These are phyloP conservation scores for Diutina neorugosa DNA, from an alignment of 1,139 yeast genomes.

Conservation along the genomic window DNA sequence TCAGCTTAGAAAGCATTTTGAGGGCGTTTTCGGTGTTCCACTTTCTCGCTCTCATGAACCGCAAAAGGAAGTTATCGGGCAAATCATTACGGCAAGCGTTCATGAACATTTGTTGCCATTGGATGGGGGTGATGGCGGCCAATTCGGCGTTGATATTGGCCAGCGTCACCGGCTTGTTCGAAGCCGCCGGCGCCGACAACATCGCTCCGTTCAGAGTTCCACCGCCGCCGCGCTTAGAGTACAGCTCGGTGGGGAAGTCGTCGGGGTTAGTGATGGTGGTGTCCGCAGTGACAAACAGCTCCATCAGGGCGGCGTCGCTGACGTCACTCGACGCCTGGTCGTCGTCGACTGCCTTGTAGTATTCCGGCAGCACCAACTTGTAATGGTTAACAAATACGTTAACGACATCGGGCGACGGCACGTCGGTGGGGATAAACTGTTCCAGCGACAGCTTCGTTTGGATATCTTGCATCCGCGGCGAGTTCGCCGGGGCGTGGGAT, in stretches of 20 bases:
- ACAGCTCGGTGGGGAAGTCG: not conserved
- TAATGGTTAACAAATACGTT: slow-evolving; percentile 7
- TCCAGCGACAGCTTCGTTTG: slow-evolving; percentile 20
- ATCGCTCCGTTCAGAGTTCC: not conserved
- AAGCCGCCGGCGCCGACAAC: slow-evolving; percentile 1
- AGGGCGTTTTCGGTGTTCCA: slow-evolving; percentile 56
- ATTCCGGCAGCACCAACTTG: slow-evolving; percentile 12
- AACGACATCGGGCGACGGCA: slow-evolving; percentile 14
- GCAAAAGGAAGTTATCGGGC: slow-evolving; percentile 41
- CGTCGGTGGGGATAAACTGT: slow-evolving; percentile 16
- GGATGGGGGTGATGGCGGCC: not conserved
- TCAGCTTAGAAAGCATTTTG: slow-evolving; percentile 50
- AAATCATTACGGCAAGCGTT: slow-evolving; percentile 49
- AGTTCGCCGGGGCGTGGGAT: slow-evolving; percentile 10
- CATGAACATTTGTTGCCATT: slow-evolving; percentile 34
- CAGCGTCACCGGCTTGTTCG: not conserved
- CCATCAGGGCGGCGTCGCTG: slow-evolving; percentile 17
- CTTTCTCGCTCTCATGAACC: slow-evolving; percentile 53
- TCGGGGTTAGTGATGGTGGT: slow-evolving; percentile 15
- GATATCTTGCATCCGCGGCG: slow-evolving; percentile 19
- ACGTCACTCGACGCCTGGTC: slow-evolving; percentile 11
- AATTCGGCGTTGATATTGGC: not conserved
- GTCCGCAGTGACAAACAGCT: slow-evolving; percentile 27
- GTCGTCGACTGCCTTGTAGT: slow-evolving; percentile 11
- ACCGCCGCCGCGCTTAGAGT: not conserved